Evolutionary conservation across 164 flowering plant species (phyloP).

Genomic region (Umbilicus rupestris): DNA sequence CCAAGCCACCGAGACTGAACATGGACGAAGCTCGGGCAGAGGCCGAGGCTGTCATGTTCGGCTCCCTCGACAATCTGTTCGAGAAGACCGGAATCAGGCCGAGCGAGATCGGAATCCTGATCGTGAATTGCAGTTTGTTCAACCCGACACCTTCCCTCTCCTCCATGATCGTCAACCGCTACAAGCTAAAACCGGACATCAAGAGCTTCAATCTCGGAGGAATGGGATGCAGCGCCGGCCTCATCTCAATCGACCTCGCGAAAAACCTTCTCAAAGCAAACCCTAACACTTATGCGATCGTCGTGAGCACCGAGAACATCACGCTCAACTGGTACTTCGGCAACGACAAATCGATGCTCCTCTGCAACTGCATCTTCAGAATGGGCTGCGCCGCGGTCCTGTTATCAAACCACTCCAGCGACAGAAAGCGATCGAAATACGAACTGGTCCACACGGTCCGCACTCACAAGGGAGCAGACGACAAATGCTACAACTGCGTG

Average conservation of each 20-base stretch:
- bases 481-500: slow-evolving; percentile 58
- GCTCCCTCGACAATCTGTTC: slow-evolving; percentile 58
- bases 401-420: slow-evolving; percentile 45
- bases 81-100: slow-evolving; percentile 49
- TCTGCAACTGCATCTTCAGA: slow-evolving; percentile 78
- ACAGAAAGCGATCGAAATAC: slow-evolving; percentile 52
- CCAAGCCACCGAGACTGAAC: slow-evolving; percentile 44
- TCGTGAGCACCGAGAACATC: slow-evolving; percentile 73
- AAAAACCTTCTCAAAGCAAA: slow-evolving; percentile 55
- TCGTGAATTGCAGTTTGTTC: slow-evolving; percentile 84
- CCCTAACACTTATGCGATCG: slow-evolving; percentile 56
- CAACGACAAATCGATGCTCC: slow-evolving; percentile 64
- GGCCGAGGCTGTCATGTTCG: slow-evolving; percentile 75
- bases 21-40: slow-evolving; percentile 67
- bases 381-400: slow-evolving; percentile 89
- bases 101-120: slow-evolving; percentile 43
- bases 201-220: slow-evolving; percentile 80
- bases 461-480: slow-evolving; percentile 73
- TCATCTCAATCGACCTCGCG: slow-evolving; percentile 69
- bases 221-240: slow-evolving; percentile 90
- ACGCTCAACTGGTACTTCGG: slow-evolving; percentile 83
- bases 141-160: slow-evolving; percentile 82
- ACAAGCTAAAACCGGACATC: slow-evolving; percentile 57
- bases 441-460: slow-evolving; percentile 66
- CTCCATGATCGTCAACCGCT: slow-evolving; percentile 76